Evolutionary conservation across 177 flowering plant species (phyloP), one percentile per base, ranked within the genome.

Genomic region (Vitis hybrid): DNA sequence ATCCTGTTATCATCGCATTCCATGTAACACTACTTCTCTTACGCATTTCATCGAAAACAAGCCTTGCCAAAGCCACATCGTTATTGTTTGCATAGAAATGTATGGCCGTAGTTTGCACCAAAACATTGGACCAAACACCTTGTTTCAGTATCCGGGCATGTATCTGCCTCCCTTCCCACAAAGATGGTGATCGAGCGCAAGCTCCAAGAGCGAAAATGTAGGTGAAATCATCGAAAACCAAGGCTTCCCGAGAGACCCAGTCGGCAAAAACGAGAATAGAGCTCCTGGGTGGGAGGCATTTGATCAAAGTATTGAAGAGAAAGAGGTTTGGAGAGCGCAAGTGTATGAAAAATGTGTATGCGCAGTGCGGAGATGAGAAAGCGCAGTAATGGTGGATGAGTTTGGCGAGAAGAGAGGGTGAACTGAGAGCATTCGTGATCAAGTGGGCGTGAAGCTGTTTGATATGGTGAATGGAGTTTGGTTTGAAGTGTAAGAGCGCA

Each of bases 1-100:
- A 85, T 13, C 90, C 88, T 0, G 72, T 55, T n/a, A 87, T 80
- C 84, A 85, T 77, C 2, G 88, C 87, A 77, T 85, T 85, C 88
- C 90, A 83, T 12, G 84, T 71, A 48, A 68, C 80, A 62, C 74
- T 66, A 58, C 58, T 85, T 73, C 81, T 83, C 70, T 18, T 61
- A 60, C 70, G 17, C 86, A 85, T 85, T 85, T 85, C 83, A 74
- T 83, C 88, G 60, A 86, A 86, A 83, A 83, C 40, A 50, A 14
- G 62, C 52, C 84, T 65, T 6, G 82, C 86, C 1, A 76, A 81
- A 3, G 10, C 7, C 7, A 80, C 49, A 40, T 77, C 83, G 46
- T 46, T 67, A 32, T 71, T 74, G 1, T 70, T 78, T 0, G 76
- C 79, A 60, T 88, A 83, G 56, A 82, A 86, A 75, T 88, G 83